Evolutionary conservation across 1,284 basidiomycete species (phyloP), one percentile per base, ranked within the genome.

Genomic region (Coriolopsis trogii): DNA sequence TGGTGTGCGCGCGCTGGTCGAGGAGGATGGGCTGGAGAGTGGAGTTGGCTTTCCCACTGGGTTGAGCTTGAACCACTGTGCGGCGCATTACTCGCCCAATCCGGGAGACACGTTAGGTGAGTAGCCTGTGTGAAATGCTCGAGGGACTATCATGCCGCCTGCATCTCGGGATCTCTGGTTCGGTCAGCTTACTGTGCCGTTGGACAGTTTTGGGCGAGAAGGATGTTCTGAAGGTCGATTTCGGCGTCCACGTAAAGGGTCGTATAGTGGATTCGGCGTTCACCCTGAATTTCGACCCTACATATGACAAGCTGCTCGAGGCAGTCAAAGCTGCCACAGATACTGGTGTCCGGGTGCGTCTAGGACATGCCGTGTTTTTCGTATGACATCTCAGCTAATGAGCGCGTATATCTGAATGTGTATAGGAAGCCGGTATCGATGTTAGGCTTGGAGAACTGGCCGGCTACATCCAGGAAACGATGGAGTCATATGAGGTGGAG

Each of bases 401-500:
- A n/a, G n/a, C n/a, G n/a, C n/a, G n/a, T n/a, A n/a, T n/a, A 47
- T 7, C 15, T 20, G 16, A 23, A 10, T 24, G 8, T 38, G 49
- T 45, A 33, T 58, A 95, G 93, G 94, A 95, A 80, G 91, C 96
- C 6, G 97, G 97, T 3, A 98, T 99, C 63, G 97, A 99, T 65
- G 93, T 92, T 1, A 84, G 95, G 39, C 78, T 99, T 41, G 95
- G 94, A 55, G 96, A 99, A 67, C 81, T 99, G 31, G 97, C 89
- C 6, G 95, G 86, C 0, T 82, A 84, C 33, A 95, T 99, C 54
- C 96, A 99, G 70, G 97, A 99, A 71, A 95, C 95, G 3, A 99
- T 99, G 97, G 95, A 98, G 69, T 94, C 91, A 4, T 98, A 98
- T 68, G 97, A 99, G 70, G 95, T 99, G 16, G 93, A 95, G 66